Evolutionary conservation across 2,329 filamentous ascomycete genomes (phyloP).

Genomic region (Lasiodiplodia gonubiensis): DNA sequence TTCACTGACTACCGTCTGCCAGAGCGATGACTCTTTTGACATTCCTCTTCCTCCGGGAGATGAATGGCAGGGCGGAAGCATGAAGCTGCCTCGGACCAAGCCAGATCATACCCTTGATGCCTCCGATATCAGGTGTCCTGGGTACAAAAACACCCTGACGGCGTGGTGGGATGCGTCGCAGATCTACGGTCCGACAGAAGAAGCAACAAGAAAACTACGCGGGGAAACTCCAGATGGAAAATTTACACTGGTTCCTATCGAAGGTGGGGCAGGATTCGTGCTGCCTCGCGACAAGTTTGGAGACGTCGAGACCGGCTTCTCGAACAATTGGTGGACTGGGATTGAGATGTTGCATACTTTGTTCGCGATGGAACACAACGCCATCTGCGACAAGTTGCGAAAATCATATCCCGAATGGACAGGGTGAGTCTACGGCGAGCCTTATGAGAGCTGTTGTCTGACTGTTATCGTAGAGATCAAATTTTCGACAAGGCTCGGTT

Average conservation of each 20-base stretch:
- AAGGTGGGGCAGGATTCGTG: constrained; percentile 42
- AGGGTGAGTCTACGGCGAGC: constrained; percentile 28
- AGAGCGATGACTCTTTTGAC: constrained; percentile 40
- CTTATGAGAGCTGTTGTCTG: constrained; percentile 19
- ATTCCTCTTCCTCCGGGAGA: constrained; percentile 46
- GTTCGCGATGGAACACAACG: constrained; percentile 55
- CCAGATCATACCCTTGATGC: constrained; percentile 44
- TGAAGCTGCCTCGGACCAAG: constrained; percentile 47
- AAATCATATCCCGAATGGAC: constrained; percentile 47
- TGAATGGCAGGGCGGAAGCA: constrained; percentile 43
- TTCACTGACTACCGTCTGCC: constrained; percentile 28
- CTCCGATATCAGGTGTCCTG: constrained; percentile 47
- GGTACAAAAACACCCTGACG: constrained; percentile 52
- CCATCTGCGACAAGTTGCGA: constrained; percentile 50
- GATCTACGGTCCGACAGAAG: constrained; percentile 53
- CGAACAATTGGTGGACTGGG: constrained; percentile 55
- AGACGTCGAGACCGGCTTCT: constrained; percentile 51
- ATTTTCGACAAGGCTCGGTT: constrained; percentile 54
- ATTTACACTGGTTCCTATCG: constrained; percentile 41
- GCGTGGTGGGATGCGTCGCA: constrained; percentile 57
- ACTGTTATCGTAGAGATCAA: constrained; percentile 38
- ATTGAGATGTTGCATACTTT: constrained; percentile 55
- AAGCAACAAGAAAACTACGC: constrained; percentile 45
- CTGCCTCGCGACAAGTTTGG: constrained; percentile 49
- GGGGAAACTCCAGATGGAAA: constrained; percentile 47